These are phyloP conservation scores for Paraphaeosphaeria minitans DNA, from an alignment of 2,329 filamentous ascomycete species.

Conservation along the genomic window DNA sequence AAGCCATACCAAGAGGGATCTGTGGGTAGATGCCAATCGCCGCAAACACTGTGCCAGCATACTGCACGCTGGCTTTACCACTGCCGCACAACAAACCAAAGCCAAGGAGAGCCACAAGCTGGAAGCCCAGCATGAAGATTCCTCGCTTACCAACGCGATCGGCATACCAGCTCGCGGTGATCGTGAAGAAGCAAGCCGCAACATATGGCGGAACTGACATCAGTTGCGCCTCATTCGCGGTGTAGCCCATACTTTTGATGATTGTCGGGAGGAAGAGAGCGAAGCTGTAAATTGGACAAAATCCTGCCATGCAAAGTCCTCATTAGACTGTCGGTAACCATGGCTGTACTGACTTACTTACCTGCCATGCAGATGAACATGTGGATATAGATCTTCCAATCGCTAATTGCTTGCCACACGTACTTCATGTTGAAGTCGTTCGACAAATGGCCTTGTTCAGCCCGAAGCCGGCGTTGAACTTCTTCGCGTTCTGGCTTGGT, in stretches of 20 bases:
- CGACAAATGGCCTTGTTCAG: constrained; percentile 63
- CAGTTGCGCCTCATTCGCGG: constrained; percentile 45
- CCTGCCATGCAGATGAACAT: constrained; percentile 49
- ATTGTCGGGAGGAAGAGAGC: constrained; percentile 62
- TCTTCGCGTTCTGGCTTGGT: constrained; percentile 58
- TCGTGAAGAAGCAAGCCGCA: constrained; percentile 44
- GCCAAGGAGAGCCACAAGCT: constrained; percentile 60
- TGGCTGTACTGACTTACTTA: no score
- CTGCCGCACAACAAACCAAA: constrained; percentile 41
- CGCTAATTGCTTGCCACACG: constrained; percentile 44
- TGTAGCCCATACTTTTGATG: constrained; percentile 68
- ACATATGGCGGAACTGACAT: constrained; percentile 66
- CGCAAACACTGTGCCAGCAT: constrained; percentile 42
- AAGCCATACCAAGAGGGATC: constrained; percentile 61
- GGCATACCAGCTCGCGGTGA: constrained; percentile 36
- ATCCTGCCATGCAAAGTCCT: constrained; percentile 48
- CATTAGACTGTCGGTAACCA: no score
- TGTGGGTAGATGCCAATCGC: constrained; percentile 59
- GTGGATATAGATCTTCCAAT: constrained; percentile 53
- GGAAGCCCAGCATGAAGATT: constrained; percentile 39
- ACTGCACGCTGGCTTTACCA: constrained; percentile 34
- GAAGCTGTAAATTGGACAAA: constrained; percentile 52
- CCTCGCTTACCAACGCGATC: constrained; percentile 36
- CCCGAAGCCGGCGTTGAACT: constrained; percentile 61
- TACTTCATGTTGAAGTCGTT: constrained; percentile 47